Percentiles rank a stretch among this genome's conserved stretches.
phyloP scores from a whole-genome alignment of 495 filamentous ascomycete genomes.

The Sphaerosporella brunnea region DNA sequence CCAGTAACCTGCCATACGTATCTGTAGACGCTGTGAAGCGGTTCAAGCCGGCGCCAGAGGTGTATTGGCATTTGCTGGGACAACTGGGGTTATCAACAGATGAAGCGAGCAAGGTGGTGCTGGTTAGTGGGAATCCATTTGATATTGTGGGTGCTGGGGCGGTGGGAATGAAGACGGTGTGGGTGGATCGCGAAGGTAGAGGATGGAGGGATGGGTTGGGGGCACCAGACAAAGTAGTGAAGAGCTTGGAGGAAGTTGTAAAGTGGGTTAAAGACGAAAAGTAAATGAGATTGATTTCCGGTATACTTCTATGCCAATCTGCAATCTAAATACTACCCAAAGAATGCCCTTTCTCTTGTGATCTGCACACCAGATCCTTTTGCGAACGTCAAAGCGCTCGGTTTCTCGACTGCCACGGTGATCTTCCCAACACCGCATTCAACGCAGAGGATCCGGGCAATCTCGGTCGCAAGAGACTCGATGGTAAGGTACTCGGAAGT shows the following conservation, averaged over 20 bases:
- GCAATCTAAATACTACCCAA: too few relatives aligned
- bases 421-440: slow-evolving; percentile 3
- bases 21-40: not conserved
- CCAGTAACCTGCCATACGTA: not conserved
- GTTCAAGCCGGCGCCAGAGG: slow-evolving; percentile 46
- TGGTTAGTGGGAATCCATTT: slow-evolving; percentile 66
- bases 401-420: slow-evolving; percentile 5
- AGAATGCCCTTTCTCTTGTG: slow-evolving; percentile 1
- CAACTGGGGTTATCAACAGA: slow-evolving; percentile 32
- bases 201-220: slow-evolving; percentile 19
- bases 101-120: slow-evolving; percentile 43
- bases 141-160: slow-evolving; percentile 46
- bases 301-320: too few relatives aligned
- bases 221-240: slow-evolving; percentile 6
- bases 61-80: slow-evolving; percentile 42
- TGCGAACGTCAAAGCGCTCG: slow-evolving; percentile 7
- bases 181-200: slow-evolving; percentile 44
- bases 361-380: slow-evolving; percentile 4
- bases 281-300: too few relatives aligned
- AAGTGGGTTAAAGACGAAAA: too few relatives aligned
- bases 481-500: slow-evolving; percentile 1
- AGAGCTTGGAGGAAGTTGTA: slow-evolving; percentile 10
- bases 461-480: slow-evolving; percentile 3
- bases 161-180: slow-evolving; percentile 43
- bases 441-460: not conserved